Base-by-base conservation (phyloP, 805 yeast genomes). In the Pichia rugopelliculosa region DNA sequence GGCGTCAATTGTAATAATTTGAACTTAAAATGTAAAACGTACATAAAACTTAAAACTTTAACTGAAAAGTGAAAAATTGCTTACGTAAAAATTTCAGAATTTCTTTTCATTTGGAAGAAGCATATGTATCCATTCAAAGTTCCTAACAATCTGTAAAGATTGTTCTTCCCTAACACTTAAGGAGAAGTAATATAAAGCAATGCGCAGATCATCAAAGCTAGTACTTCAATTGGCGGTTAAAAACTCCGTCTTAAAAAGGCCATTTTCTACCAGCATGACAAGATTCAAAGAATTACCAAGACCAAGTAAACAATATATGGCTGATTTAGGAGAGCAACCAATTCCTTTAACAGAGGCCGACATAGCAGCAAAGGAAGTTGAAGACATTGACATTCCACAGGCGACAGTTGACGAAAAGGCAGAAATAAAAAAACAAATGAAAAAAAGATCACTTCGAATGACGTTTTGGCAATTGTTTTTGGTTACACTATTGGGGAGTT, bases 401-500 rank as follows among this genome's bases (percentile, higher is more conserved):
- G 56, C 52, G 7, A 37, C 55, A 13, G 17, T 49, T 2, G 55
- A 53, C 27, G 61, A 57, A 22, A 59, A 57, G 50, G 44, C 49
- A 17, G 44, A 46, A 36, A 48, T 60, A 6, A 55, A 56, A 30
- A 57, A 55, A 23, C 54, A 52, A 6, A 54, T 59, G 56, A 55
- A 48, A 15, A 51, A 54, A 41, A 55, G 67, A 44, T 64, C 67
- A 11, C 51, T 61, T 23, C 56, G 60, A 44, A 64, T 64, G 63
- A 60, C 65, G 13, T 45, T 62, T 17, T 59, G 61, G 59, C 67
- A 63, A 44, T 53, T 64, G 55, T 56, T 63, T 33, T 46, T 64
- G 10, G 51, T 65, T 22, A 61, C 63, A 6, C 45, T 61, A 15
- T 43, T 60, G 2, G 62, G 67, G 7, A 67, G 79, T 3, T 71